A percentile compares a stretch with the other conserved stretches of the same genome.
These are phyloP conservation scores for Lachancea fermentati DNA, from an alignment of 805 yeast genomes.

Conservation along the genomic window DNA sequence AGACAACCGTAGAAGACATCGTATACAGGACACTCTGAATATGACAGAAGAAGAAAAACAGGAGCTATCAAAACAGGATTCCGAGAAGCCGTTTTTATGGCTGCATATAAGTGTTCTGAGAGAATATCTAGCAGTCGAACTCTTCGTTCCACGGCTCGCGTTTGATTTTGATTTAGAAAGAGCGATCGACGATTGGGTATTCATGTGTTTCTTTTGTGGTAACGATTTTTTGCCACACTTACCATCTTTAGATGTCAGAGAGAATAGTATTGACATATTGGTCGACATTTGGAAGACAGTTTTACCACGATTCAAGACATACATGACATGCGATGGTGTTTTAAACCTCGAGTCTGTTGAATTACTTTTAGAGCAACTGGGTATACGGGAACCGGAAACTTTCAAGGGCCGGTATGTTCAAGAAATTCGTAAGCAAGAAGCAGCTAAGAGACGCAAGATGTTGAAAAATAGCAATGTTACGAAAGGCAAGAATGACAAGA, in stretches of 20 bases:
- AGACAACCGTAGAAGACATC: constrained; percentile 38
- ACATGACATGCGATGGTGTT: constrained; percentile 85
- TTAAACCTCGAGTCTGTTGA: constrained; percentile 76
- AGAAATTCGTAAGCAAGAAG: constrained; percentile 65
- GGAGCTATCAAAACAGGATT: constrained; percentile 30
- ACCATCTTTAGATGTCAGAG: constrained; percentile 92
- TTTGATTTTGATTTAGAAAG: constrained; percentile 85
- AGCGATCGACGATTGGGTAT: constrained; percentile 98
- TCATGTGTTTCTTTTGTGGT: constrained; percentile 97
- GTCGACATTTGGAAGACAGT: constrained; percentile 77
- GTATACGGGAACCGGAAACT: constrained; percentile 70
- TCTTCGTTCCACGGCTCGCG: constrained; percentile 61
- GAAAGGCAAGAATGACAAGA: constrained; percentile 63
- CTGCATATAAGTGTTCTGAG: constrained; percentile 80
- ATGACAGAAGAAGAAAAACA: constrained; percentile 56
- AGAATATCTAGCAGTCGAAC: constrained; percentile 82
- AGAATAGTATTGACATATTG: constrained; percentile 80
- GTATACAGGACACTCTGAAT: constrained; percentile 31
- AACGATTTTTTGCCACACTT: constrained; percentile 96
- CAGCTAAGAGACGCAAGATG: constrained; percentile 52
- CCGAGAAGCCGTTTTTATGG: constrained; percentile 86
- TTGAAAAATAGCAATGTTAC: constrained; percentile 50
- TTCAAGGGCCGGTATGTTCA: constrained; percentile 63
- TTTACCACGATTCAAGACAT: constrained; percentile 62
- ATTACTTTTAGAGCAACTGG: constrained; percentile 54